phyloP scores from a whole-genome alignment of 2,329 filamentous ascomycete genomes.

The Monosporascus sp. region DNA sequence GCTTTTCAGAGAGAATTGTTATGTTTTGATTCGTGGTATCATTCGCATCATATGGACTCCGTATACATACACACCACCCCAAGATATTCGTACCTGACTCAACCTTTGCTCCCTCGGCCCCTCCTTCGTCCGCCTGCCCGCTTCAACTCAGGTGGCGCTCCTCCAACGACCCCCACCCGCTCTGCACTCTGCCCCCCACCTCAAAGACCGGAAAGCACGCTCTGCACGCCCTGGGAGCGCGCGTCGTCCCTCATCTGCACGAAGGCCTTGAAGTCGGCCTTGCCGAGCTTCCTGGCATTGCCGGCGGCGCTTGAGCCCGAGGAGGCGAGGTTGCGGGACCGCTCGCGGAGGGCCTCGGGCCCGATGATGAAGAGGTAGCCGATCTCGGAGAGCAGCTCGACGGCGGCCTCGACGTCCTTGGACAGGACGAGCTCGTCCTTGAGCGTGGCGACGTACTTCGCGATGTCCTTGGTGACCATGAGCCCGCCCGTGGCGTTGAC shows the following conservation, averaged over 20 bases:
- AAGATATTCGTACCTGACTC: neutral
- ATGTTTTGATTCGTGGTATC: neutral
- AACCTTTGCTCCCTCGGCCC: neutral
- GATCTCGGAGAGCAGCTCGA: constrained; percentile 88
- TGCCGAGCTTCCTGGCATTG: constrained; percentile 47
- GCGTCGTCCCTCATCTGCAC: constrained; percentile 81
- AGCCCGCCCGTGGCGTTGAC: constrained; percentile 90
- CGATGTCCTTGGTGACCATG: constrained; percentile 94
- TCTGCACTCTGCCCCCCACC: no score
- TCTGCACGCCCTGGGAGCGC: constrained; percentile 73
- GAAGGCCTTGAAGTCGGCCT: constrained; percentile 75
- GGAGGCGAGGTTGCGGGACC: constrained; percentile 54
- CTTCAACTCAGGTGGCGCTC: no score
- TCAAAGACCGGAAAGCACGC: constrained; percentile 64
- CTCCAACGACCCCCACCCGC: no score
- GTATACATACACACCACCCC: neutral
- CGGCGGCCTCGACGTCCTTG: constrained; percentile 59
- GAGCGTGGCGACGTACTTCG: constrained; percentile 82
- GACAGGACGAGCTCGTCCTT: constrained; percentile 68
- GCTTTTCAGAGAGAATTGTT: no score
- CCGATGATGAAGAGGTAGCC: constrained; percentile 95
- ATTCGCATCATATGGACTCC: neutral
- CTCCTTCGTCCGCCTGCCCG: neutral
- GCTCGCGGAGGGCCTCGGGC: constrained; percentile 68
- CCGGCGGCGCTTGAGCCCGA: constrained; percentile 29